These are phyloP conservation scores for Lycium ferocissimum DNA, from an alignment of 257 asterid species.

Conservation along the genomic window DNA sequence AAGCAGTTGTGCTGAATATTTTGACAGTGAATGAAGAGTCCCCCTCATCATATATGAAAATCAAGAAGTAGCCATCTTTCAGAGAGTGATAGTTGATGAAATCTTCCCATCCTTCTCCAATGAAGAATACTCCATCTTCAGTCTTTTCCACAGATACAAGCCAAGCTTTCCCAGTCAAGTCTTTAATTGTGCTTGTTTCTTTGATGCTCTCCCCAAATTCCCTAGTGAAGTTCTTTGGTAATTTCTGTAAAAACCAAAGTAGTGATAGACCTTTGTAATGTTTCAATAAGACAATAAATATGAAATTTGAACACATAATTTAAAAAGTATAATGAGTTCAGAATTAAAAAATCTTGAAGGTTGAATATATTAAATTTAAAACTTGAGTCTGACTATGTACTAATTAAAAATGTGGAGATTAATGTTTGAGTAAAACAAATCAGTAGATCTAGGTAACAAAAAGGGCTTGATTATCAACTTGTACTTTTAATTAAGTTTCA, in stretches of 20 bases:
- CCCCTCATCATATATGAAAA: slow-evolving; percentile 37
- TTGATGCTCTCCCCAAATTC: not conserved
- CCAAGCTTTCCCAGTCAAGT: slow-evolving; percentile 42
- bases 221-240: not conserved
- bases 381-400: too few relatives aligned
- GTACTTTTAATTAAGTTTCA: too few relatives aligned
- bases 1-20: slow-evolving; percentile 40
- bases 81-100: slow-evolving; percentile 43
- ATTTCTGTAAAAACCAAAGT: not conserved
- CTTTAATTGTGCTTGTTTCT: slow-evolving; percentile 35
- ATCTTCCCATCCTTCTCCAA: slow-evolving; percentile 47
- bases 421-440: too few relatives aligned
- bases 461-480: too few relatives aligned
- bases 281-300: not conserved
- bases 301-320: not conserved
- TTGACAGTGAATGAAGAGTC: slow-evolving; percentile 43
- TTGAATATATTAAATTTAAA: too few relatives aligned
- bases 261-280: not conserved
- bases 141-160: slow-evolving; percentile 40
- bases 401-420: too few relatives aligned
- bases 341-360: too few relatives aligned
- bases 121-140: slow-evolving; percentile 36
- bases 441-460: too few relatives aligned
- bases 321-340: not conserved
- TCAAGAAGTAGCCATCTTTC: slow-evolving; percentile 48